phyloP scores from a whole-genome alignment of 257 asterid genomes.

The Solanum commersonii region DNA sequence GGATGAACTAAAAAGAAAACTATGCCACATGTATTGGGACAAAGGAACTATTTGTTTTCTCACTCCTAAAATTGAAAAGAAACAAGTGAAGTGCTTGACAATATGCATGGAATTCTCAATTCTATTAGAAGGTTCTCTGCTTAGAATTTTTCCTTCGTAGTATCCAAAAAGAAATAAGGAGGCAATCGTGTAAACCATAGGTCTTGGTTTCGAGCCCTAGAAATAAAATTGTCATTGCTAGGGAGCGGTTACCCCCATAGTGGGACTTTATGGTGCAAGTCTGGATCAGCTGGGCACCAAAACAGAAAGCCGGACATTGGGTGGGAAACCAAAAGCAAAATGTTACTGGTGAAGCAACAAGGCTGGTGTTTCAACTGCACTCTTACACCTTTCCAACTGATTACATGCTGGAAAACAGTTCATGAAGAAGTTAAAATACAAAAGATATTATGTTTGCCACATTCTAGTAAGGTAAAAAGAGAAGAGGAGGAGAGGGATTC shows the following conservation, averaged over 20 bases:
- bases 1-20: neutral
- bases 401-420: neutral
- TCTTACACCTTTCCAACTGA: neutral
- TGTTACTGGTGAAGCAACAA: neutral
- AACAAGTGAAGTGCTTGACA: neutral
- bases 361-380: neutral
- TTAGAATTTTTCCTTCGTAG: neutral
- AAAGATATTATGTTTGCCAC: neutral
- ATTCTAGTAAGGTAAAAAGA: neutral
- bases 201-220: neutral
- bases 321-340: neutral
- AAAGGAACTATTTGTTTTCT: neutral
- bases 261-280: neutral
- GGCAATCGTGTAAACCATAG: neutral
- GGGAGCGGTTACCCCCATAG: neutral
- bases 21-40: neutral
- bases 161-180: neutral
- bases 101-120: neutral
- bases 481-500: neutral
- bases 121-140: neutral
- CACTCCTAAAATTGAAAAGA: neutral
- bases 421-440: neutral
- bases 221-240: neutral
- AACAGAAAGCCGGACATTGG: neutral
- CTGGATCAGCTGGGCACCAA: neutral